Conservation (phyloP, 2,329 filamentous ascomycete genomes). For the Leptographium galeiforme region DNA sequence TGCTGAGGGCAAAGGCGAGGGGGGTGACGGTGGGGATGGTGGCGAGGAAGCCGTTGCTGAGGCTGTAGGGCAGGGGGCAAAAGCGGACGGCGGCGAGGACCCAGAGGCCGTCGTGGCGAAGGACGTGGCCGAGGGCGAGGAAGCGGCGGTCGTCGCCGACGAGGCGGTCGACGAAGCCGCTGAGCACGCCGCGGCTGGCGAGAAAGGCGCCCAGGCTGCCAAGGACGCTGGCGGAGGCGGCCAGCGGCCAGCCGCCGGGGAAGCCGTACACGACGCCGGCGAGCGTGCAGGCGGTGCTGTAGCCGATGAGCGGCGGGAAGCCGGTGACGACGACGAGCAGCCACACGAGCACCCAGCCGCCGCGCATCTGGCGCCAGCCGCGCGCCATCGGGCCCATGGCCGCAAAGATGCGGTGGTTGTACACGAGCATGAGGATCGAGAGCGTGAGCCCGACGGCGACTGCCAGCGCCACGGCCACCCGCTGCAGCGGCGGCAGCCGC, state of each 20-base stretch:
- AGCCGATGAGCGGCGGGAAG: slow-evolving; percentile 80
- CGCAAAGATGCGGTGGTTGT: slow-evolving; percentile 67
- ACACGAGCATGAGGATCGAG: slow-evolving; percentile 57
- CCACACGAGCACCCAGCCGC: slow-evolving; percentile 68
- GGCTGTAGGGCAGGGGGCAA: slow-evolving; percentile 81
- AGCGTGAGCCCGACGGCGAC: slow-evolving; percentile 38
- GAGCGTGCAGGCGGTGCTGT: slow-evolving; percentile 55
- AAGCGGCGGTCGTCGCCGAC: slow-evolving; percentile 79
- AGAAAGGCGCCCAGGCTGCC: slow-evolving; percentile 73
- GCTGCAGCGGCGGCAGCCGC: slow-evolving; percentile 46
- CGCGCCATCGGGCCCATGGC: slow-evolving; percentile 60
- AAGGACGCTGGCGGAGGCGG: slow-evolving; percentile 61
- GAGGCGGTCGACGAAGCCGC: slow-evolving; percentile 63
- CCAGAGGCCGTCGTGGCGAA: slow-evolving; percentile 81
- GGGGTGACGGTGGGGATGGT: slow-evolving; percentile 83
- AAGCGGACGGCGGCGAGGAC: slow-evolving; percentile 84
- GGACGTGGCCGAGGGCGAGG: slow-evolving; percentile 71
- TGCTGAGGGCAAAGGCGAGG: slow-evolving; percentile 64
- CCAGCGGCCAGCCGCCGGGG: slow-evolving; percentile 64
- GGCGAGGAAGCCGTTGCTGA: slow-evolving; percentile 87
- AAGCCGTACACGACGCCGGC: slow-evolving; percentile 44
- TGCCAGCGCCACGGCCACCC: slow-evolving; percentile 39
- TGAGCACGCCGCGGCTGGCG: slow-evolving; percentile 65
- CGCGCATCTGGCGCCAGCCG: slow-evolving; percentile 60
- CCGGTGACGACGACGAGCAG: slow-evolving; percentile 59